Evolutionary conservation across 805 yeast genomes (phyloP).

Genomic region (Ogataea kodamae): DNA sequence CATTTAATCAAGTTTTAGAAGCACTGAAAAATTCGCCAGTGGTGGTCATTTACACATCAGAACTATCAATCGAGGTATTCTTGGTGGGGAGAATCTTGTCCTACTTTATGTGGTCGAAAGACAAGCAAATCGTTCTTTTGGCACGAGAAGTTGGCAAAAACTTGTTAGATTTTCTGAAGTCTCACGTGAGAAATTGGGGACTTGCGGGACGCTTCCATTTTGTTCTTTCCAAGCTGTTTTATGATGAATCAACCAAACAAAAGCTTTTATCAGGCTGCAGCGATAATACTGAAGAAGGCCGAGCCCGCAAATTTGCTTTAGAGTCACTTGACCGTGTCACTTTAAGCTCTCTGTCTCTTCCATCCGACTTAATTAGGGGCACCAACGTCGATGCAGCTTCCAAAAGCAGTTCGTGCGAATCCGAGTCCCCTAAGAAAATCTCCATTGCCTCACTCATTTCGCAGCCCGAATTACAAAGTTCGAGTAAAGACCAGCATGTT

Average conservation of each 20-base stretch:
- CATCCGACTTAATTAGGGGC: no score
- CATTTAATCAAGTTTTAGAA: constrained; percentile 8
- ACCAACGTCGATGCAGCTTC: no score
- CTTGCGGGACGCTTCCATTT: constrained; percentile 6
- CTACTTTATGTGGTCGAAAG: constrained; percentile 10
- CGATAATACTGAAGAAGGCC: no score
- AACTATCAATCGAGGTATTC: constrained; percentile 7
- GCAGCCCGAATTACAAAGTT: no score
- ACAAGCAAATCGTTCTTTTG: constrained; percentile 2
- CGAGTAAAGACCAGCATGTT: no score
- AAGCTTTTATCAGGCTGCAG: no score
- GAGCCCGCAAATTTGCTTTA: no score
- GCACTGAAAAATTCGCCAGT: constrained; percentile 6
- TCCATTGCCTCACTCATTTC: constrained; percentile 23
- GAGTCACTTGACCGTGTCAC: background rate
- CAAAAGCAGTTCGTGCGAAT: background rate
- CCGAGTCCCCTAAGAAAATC: constrained; percentile 17
- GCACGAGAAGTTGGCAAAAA: constrained; percentile 5
- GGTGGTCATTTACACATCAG: constrained; percentile 6
- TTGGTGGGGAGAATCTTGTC: constrained; percentile 13
- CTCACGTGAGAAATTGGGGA: constrained; percentile 7
- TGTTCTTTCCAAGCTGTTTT: constrained; percentile 6
- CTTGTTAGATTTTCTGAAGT: constrained; percentile 2
- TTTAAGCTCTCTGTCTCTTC: background rate
- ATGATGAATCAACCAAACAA: constrained; percentile 3